These are phyloP conservation scores for Plantago elongata DNA, from an alignment of 257 asterid genomes.

Conservation along the genomic window DNA sequence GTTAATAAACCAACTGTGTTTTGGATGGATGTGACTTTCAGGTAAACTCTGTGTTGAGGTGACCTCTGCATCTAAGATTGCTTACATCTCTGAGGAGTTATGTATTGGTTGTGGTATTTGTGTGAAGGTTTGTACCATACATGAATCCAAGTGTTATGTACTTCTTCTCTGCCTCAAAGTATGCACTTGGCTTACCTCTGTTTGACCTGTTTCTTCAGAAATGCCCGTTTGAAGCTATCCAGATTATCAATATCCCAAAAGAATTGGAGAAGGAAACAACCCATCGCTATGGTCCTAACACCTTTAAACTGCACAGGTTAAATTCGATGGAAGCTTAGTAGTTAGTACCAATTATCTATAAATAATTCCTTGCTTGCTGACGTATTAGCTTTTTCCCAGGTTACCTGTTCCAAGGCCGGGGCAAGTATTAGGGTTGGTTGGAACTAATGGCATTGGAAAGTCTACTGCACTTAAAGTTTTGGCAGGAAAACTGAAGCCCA, in stretches of 20 bases:
- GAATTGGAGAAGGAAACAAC: conserved; percentile 63
- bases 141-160: neutral
- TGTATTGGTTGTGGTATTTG: conserved; percentile 69
- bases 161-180: neutral
- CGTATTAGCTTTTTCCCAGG: conserved; percentile 22
- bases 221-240: conserved; percentile 65
- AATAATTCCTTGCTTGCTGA: neutral
- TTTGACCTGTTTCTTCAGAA: conserved; percentile 23
- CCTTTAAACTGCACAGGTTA: conserved; percentile 23
- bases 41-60: conserved; percentile 65
- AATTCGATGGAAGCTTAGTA: neutral
- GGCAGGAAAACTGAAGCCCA: conserved; percentile 29
- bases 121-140: conserved; percentile 41
- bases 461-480: conserved; percentile 29
- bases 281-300: conserved; percentile 60
- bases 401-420: conserved; percentile 57
- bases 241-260: conserved; percentile 59
- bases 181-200: conserved; percentile 2
- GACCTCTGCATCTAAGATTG: conserved; percentile 33
- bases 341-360: neutral
- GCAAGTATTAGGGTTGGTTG: conserved; percentile 59
- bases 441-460: conserved; percentile 28
- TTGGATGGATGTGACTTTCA: conserved; percentile 16
- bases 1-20: neutral
- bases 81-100: conserved; percentile 59